phyloP scores from a whole-genome alignment of 2,329 filamentous ascomycete species.

The Pseudodiploospora longispora region DNA sequence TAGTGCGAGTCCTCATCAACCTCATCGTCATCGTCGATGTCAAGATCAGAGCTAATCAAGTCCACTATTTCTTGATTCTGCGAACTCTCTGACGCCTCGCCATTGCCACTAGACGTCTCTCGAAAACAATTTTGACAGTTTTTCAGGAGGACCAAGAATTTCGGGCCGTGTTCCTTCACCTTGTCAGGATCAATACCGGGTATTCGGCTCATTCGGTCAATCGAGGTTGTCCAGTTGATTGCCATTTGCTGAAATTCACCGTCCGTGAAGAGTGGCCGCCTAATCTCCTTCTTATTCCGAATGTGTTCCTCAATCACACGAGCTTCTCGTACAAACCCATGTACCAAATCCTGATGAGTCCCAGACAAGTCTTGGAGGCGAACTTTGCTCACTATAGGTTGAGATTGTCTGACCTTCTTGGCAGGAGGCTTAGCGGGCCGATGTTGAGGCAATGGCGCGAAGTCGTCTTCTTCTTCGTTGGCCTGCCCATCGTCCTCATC shows the following conservation, averaged over 20 bases:
- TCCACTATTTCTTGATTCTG: conserved; percentile 41
- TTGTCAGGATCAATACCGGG: conserved; percentile 54
- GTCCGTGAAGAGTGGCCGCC: conserved; percentile 58
- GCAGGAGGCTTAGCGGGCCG: conserved; percentile 26
- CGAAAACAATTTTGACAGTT: conserved; percentile 38
- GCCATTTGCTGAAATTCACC: conserved; percentile 65
- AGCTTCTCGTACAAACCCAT: conserved; percentile 56
- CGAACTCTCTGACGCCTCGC: conserved; percentile 17
- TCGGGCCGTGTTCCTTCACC: conserved; percentile 52
- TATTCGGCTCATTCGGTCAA: conserved; percentile 56
- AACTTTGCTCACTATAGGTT: conserved; percentile 49
- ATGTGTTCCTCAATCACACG: conserved; percentile 52
- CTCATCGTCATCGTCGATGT: conserved; percentile 29
- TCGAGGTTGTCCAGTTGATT: conserved; percentile 54
- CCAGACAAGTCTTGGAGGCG: conserved; percentile 47
- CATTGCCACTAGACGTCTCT: conserved; percentile 17
- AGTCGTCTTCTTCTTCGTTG: conserved; percentile 31
- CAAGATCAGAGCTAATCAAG: conserved; percentile 41
- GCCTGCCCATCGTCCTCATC: conserved; percentile 20
- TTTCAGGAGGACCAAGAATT: conserved; percentile 52
- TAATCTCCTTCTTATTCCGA: conserved; percentile 49
- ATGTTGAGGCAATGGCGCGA: conserved; percentile 33
- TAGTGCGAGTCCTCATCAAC: conserved; percentile 39
- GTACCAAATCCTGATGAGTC: conserved; percentile 55
- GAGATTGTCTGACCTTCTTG: conserved; percentile 31